phyloP scores from a whole-genome alignment of 352 stramenopile species.

The Phytopythium kandeliae region DNA sequence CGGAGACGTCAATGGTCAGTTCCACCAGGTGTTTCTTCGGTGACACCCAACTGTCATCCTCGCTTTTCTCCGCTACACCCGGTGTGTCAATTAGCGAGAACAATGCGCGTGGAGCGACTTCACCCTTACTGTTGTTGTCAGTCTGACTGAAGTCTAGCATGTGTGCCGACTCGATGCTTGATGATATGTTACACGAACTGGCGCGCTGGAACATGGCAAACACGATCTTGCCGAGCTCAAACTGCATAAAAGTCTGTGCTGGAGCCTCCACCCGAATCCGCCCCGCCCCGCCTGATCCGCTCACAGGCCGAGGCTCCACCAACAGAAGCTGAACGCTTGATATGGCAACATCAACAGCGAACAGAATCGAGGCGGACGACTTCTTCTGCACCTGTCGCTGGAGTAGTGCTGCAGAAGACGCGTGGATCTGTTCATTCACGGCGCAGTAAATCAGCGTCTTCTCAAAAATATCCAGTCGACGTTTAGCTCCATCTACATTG shows the following conservation, averaged over 20 bases:
- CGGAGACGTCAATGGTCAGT: conserved; percentile 49
- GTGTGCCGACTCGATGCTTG: conserved; percentile 51
- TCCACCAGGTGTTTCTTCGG: conserved; percentile 31
- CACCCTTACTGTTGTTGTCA: conserved; percentile 8
- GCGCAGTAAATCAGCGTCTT: conserved; percentile 48
- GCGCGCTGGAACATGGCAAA: conserved; percentile 59
- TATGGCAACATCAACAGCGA: conserved; percentile 58
- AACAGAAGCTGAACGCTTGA: conserved; percentile 45
- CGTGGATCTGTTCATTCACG: conserved; percentile 56
- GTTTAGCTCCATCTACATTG: conserved; percentile 9
- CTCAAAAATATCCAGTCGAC: conserved; percentile 30
- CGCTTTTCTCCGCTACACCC: neutral
- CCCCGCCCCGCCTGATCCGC: neutral
- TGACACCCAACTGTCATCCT: conserved; percentile 2
- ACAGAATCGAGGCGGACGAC: conserved; percentile 50
- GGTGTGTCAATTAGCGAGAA: conserved; percentile 25
- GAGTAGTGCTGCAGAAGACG: conserved; percentile 38
- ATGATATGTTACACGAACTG: conserved; percentile 39
- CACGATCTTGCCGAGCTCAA: conserved; percentile 62
- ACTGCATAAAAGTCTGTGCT: conserved; percentile 57
- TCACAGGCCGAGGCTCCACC: conserved; percentile 11
- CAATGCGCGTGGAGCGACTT: conserved; percentile 20
- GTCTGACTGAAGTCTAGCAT: conserved; percentile 66
- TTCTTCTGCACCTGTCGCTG: conserved; percentile 37
- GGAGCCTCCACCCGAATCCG: neutral